phyloP scores from a whole-genome alignment of 208 protist species.

The Trypanosoma vivax region DNA sequence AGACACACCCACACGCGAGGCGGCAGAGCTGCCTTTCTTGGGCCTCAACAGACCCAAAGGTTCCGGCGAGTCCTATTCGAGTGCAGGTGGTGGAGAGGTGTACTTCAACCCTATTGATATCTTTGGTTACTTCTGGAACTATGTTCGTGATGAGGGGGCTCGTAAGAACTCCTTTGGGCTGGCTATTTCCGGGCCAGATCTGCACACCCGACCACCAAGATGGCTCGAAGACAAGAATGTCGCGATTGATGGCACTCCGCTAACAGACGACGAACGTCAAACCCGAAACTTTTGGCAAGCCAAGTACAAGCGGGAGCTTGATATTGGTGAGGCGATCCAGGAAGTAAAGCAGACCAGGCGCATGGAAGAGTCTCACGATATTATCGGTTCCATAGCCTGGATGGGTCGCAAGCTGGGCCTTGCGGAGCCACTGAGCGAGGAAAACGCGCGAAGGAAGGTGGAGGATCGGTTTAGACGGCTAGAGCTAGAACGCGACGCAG shows the following conservation, averaged over 20 bases:
- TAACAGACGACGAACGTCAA: slow-evolving; percentile 36
- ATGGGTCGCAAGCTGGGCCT: slow-evolving; percentile 40
- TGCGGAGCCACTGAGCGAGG: slow-evolving; percentile 43
- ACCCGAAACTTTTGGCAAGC: slow-evolving; percentile 34
- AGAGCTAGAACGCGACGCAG: slow-evolving; percentile 6
- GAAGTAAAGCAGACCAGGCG: slow-evolving; percentile 47
- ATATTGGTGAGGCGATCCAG: slow-evolving; percentile 59
- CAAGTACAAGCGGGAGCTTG: slow-evolving; percentile 64
- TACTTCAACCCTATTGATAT: slow-evolving; percentile 23
- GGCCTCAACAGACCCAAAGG: slow-evolving; percentile 11
- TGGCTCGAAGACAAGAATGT: slow-evolving; percentile 81
- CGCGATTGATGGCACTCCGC: slow-evolving; percentile 60
- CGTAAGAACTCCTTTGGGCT: slow-evolving; percentile 9
- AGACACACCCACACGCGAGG: slow-evolving; percentile 5
- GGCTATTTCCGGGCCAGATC: slow-evolving; percentile 26
- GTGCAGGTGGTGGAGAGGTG: slow-evolving; percentile 26
- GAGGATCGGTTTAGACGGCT: slow-evolving; percentile 31
- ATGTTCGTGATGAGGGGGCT: slow-evolving; percentile 20
- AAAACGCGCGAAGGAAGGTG: slow-evolving; percentile 26
- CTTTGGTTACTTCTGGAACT: slow-evolving; percentile 11
- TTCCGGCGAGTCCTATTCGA: slow-evolving; percentile 15
- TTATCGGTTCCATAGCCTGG: slow-evolving; percentile 38
- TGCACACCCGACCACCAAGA: slow-evolving; percentile 51
- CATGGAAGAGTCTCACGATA: slow-evolving; percentile 47
- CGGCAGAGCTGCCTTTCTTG: neutral